Base-by-base conservation (phyloP, 495 filamentous ascomycete genomes). In the Aspergillus steynii region DNA sequence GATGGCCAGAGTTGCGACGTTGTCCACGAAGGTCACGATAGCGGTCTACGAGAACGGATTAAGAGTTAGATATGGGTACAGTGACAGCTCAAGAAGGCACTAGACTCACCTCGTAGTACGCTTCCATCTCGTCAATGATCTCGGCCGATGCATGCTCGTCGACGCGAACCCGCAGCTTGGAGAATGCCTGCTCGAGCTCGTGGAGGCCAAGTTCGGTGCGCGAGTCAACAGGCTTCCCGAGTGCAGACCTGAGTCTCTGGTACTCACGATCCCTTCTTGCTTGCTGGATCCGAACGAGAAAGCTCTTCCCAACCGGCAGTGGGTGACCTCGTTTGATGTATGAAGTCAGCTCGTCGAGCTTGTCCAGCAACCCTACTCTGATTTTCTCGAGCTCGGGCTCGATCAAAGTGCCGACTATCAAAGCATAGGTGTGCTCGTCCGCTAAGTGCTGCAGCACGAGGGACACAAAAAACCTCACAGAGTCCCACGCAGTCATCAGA, bases 1-100 rank as follows among this genome's bases (percentile, higher is more conserved):
- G 34, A 88, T 82, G 3, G 80, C 86, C 46, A 86, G 74, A 4
- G 78, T 79, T 15, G 82, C 76, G 29, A 89, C 62, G 49, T 89
- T 84, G 45, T 90, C 85, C n/a, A 87, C 70, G 65, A 90, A 88
- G 0, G 77, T 80, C 61, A 82, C 78, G 55, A 87, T 67, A 0
- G 86, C 81, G 64, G 84, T 81, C 87, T 88, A 53, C 20, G 15
- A 32, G 59, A 5, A 27, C 4, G 25, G 26, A 8, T 48, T 5
- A 31, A 50, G 20, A 60, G 42, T 47, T 15, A 31, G 14, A 50
- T 20, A 20, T 20, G 20, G 20, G 20, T 20, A 20, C 20, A 20
- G 20, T 20, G 20, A 20, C 20, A 20, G 20, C 20, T 20, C 20
- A 20, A 20, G 20, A 20, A 20, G 20, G 20, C 20, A 20, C 20